These are phyloP conservation scores for Xylariomycetidae sp. DNA, from an alignment of 2,329 filamentous ascomycete species.

Conservation along the genomic window DNA sequence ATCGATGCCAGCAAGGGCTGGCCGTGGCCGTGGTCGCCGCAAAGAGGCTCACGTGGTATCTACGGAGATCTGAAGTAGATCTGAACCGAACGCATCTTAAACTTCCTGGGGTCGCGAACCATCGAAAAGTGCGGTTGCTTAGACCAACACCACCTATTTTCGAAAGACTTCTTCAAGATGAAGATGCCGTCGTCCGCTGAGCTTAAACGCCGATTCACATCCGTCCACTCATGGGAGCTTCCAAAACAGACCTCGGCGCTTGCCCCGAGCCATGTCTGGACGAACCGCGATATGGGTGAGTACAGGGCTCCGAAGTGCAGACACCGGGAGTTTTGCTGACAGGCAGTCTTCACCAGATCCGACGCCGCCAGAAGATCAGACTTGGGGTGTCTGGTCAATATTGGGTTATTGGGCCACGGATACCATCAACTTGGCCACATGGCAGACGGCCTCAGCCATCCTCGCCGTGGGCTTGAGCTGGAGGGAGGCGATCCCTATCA, in stretches of 20 bases:
- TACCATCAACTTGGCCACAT: slow-evolving; percentile 29
- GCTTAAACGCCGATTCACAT: slow-evolving; percentile 35
- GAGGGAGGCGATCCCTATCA: slow-evolving; percentile 33
- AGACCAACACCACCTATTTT: too few species aligned
- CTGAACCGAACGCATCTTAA: too few species aligned
- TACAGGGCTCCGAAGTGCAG: slow-evolving; percentile 8
- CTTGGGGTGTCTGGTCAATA: slow-evolving; percentile 32
- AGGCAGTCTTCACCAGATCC: slow-evolving; percentile 24
- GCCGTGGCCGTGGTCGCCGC: too few species aligned
- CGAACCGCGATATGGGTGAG: slow-evolving; percentile 28
- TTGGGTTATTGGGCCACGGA: slow-evolving; percentile 33
- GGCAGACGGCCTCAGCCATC: slow-evolving; percentile 31
- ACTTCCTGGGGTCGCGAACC: too few species aligned
- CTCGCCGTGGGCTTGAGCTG: slow-evolving; percentile 31
- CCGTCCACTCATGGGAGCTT: slow-evolving; percentile 39
- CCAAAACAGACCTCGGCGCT: slow-evolving; percentile 43
- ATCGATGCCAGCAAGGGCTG: too few species aligned
- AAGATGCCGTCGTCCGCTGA: slow-evolving; percentile 14
- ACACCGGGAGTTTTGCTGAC: slow-evolving; percentile 10
- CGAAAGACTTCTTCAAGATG: too few species aligned
- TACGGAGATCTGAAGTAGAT: too few species aligned
- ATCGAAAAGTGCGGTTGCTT: too few species aligned
- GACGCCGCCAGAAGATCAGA: slow-evolving; percentile 31
- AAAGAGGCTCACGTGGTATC: too few species aligned
- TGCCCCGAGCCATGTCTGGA: slow-evolving; percentile 40